Base-by-base conservation (phyloP, 2,329 filamentous ascomycete genomes). In the Incumbomyces delicatus region DNA sequence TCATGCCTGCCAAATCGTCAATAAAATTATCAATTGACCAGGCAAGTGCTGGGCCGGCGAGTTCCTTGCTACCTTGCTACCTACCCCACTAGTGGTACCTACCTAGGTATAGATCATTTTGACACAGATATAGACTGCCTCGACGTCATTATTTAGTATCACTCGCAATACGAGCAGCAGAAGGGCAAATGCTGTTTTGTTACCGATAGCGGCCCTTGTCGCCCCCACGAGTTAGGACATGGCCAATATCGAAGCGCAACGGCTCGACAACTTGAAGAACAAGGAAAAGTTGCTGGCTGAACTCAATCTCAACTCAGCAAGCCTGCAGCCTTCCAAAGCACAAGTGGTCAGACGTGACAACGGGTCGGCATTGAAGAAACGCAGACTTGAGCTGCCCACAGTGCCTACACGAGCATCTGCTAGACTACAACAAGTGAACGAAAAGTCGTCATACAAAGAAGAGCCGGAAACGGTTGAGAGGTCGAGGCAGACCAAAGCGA, bases 211-310 rank as follows among this genome's bases (percentile, higher is more conserved):
- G 8, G 22, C 22, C 22, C 8, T 27, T 8, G 4, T 27, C 5
- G 8, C 4, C 22, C 22, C 22, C 8, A 4, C 22, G 22, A 27
- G 8, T 17, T 35, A 35, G 33, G n/a, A 36, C 3, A 69, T 70
- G 66, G 62, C 61, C 36, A 64, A 61, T 37, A 71, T 75, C 52
- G 72, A 75, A 53, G 62, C 63, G 1, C 63, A 67, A 16, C 65
- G 73, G 2, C 60, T 64, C 6, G 66, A 64, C 12, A 75, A 75
- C 51, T 74, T 77, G 53, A 66, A 66, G 50, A 63, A 68, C 8
- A 76, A 76, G 52, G 62, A 71, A 53, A 66, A 63, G 7, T 62
- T 76, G 1, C 60, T 76, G 2, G 64, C 65, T 40, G 64, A 70
- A 33, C 66, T 76, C 13, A 67, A 71, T 10, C 66, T 76, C 41